phyloP scores from a whole-genome alignment of 345 rosid genomes.

The Eucalyptus sp. region DNA sequence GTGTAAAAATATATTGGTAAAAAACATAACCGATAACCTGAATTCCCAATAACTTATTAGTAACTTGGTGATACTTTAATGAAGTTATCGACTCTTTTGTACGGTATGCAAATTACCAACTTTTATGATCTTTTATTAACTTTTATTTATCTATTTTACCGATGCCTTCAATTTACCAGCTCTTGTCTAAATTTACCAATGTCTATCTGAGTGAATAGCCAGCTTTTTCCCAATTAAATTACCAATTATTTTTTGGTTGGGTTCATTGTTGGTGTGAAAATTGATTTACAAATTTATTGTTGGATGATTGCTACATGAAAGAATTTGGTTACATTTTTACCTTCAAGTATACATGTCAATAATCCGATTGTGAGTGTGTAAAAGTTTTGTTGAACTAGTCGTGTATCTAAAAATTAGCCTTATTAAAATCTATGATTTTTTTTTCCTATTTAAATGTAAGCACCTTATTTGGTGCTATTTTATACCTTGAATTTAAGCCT shows the following conservation, averaged over 20 bases:
- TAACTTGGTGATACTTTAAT: not conserved
- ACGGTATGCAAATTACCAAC: not conserved
- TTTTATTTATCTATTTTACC: not conserved
- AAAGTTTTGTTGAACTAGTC: not conserved
- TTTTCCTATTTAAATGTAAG: rapidly evolving
- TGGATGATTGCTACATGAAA: not conserved
- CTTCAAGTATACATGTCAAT: not conserved
- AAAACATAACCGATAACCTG: not conserved
- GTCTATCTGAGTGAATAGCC: not conserved
- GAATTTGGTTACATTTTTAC: not conserved
- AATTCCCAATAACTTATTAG: not conserved
- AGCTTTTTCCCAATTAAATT: not conserved
- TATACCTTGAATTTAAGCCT: not conserved
- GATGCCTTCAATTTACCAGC: not conserved
- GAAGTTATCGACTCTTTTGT: not conserved
- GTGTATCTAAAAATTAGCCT: not conserved
- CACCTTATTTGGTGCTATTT: rapidly evolving
- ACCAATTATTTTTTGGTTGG: not conserved
- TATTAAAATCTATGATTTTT: not conserved
- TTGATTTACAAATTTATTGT: not conserved
- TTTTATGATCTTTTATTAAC: not conserved
- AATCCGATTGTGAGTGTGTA: not conserved
- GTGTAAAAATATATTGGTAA: not conserved
- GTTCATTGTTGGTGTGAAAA: not conserved
- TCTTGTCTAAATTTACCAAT: not conserved